Evolutionary conservation across 164 flowering plant species (phyloP), one percentile per base, ranked within the genome.

Genomic region (Vitis rupestris): DNA sequence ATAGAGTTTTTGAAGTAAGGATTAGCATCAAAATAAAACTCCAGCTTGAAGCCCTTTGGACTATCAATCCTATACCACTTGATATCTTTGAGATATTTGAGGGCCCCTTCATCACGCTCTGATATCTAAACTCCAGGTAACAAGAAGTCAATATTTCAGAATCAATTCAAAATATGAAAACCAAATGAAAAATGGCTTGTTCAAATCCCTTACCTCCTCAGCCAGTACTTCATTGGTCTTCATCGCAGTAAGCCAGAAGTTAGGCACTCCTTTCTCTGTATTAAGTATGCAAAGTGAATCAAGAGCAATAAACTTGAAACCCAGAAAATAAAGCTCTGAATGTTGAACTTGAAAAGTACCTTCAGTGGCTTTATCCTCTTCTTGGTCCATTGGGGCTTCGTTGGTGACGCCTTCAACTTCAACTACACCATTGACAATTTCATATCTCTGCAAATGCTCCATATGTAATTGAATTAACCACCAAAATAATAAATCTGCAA

Each of bases 31-130:
- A 94, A 94, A 78, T 78, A 83, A 73, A 94, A 94, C 60, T 91
- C 98, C 29, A 94, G 91, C 89, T 87, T 94, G 84, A 94, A 94
- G 51, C 98, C 98, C 82, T 91, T 94, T 2, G 97, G 96, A 53
- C 85, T 71, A 31, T 87, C 93, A 37, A 89, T 81, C 70, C 89
- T 85, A 58, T 59, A 76, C 96, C 97, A 94, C 82, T 91, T 91
- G 49, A 94, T 91, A 73, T 94, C 96, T 68, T 82, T 91, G 37
- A 94, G 89, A 78, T 79, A 91, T 67, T 91, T 90, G 51, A 94
- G 91, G 50, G 98, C 97, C 11, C 80, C 97, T 78, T 91, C 96
- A 82, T 94, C 98, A 60, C 93, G 91, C 79, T 90, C 96, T 6
- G 88, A 74, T 15, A 94, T 86, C 97, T 93, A 74, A 61, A 64